phyloP scores from a whole-genome alignment of 2,329 filamentous ascomycete genomes.

The Cercospora berteroae region DNA sequence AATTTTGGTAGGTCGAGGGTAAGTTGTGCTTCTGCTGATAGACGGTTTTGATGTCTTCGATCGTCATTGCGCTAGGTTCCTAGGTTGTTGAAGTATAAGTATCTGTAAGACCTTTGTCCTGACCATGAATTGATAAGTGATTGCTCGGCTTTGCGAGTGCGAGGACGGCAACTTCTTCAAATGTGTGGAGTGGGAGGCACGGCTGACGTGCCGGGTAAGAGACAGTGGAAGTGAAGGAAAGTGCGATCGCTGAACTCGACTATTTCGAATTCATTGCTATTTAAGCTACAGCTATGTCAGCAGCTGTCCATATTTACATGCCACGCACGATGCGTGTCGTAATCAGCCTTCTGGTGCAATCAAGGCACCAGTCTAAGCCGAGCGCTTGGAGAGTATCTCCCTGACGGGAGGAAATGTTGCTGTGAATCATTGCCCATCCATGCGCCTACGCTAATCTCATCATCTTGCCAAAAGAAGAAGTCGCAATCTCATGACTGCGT shows the following conservation, averaged over 20 bases:
- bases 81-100: neutral
- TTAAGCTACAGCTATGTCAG: neutral
- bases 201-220: neutral
- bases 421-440: neutral
- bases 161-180: neutral
- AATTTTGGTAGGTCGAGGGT: slow-evolving; percentile 23
- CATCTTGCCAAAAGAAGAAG: slow-evolving; percentile 1
- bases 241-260: neutral
- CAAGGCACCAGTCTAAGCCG: neutral
- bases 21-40: slow-evolving; percentile 26
- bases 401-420: neutral
- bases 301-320: neutral
- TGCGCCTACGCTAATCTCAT: slow-evolving; percentile 16
- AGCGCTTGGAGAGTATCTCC: neutral
- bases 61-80: slow-evolving; percentile 9
- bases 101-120: neutral
- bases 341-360: neutral
- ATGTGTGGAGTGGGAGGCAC: neutral
- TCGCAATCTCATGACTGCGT: neutral
- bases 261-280: neutral
- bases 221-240: neutral
- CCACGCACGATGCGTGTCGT: neutral
- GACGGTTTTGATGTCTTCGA: slow-evolving; percentile 24
- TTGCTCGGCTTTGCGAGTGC: neutral
- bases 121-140: neutral